Percentiles rank a stretch among this genome's conserved stretches.
Evolutionary conservation across 306 rosid genomes (phyloP).

Genomic region (Malus orientalis): DNA sequence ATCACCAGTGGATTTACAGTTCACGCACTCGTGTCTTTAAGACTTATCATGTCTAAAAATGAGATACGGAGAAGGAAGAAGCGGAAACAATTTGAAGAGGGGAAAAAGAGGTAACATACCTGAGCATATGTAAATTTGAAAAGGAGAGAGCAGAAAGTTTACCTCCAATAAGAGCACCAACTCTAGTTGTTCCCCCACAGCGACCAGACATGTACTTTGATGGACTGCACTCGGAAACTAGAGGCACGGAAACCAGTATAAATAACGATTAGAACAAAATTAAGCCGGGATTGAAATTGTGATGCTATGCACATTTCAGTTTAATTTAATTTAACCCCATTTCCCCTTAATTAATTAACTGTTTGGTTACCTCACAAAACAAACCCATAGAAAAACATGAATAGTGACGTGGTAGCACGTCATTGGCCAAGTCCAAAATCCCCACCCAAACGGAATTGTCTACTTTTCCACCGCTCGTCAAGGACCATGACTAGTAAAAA

Average conservation of each 20-base stretch:
- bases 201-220: conserved; percentile 35
- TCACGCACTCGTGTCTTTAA: background rate
- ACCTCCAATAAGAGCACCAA: conserved; percentile 57
- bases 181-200: conserved; percentile 42
- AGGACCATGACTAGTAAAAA: background rate
- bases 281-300: background rate
- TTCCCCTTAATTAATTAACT: background rate
- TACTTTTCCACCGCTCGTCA: background rate
- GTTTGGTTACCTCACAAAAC: background rate
- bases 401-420: background rate
- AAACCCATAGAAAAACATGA: background rate
- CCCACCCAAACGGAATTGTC: background rate
- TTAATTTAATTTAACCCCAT: background rate
- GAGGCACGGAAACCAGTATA: conserved; percentile 4
- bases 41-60: background rate
- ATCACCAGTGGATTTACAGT: background rate
- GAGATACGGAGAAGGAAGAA: background rate
- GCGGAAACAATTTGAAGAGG: background rate
- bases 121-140: background rate
- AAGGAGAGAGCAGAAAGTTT: conserved; percentile 10
- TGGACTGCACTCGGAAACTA: conserved; percentile 47
- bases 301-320: background rate
- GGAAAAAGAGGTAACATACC: background rate
- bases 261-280: conserved; percentile 18
- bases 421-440: background rate